Evolutionary conservation across 2,329 filamentous ascomycete species (phyloP).

Genomic region (Sphaerostilbella broomeana): DNA sequence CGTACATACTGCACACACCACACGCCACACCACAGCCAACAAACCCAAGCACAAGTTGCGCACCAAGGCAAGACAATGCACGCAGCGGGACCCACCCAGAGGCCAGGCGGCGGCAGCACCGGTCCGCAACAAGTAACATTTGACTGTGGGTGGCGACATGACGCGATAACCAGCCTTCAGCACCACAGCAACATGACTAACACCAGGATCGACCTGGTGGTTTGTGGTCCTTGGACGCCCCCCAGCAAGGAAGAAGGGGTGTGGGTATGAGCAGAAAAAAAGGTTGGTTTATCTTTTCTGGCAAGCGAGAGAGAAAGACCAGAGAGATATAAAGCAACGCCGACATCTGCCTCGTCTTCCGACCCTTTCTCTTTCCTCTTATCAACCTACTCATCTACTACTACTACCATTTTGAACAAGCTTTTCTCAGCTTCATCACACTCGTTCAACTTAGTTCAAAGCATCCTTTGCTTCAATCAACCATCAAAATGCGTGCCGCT

Average conservation of each 20-base stretch:
- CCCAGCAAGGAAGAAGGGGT: conserved; percentile 35
- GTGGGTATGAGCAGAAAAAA: not conserved
- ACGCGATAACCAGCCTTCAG: conserved; percentile 14
- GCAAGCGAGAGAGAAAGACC: not conserved
- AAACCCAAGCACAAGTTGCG: no score
- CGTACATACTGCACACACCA: no score
- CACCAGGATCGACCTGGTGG: conserved; percentile 1
- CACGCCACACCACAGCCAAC: no score
- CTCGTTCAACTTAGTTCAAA: conserved; percentile 5
- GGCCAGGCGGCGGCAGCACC: conserved; percentile 4
- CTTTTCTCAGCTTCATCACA: conserved; percentile 6
- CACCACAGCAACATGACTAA: conserved; percentile 11
- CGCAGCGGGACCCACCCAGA: not conserved
- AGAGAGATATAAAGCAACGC: conserved; percentile 13
- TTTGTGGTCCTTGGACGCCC: not conserved
- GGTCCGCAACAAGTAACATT: conserved; percentile 4
- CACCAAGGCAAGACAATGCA: conserved; percentile 1
- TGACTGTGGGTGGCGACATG: conserved; percentile 12
- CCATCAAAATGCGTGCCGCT: conserved; percentile 17
- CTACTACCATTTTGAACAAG: conserved; percentile 2
- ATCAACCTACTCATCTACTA: conserved; percentile 8
- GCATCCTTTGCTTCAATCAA: conserved; percentile 1
- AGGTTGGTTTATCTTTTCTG: conserved; percentile 1
- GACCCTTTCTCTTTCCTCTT: conserved; percentile 1
- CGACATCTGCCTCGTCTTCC: conserved; percentile 1